Evolutionary conservation across 306 rosid genomes (phyloP).

Genomic region (Arachis stenosperma): DNA sequence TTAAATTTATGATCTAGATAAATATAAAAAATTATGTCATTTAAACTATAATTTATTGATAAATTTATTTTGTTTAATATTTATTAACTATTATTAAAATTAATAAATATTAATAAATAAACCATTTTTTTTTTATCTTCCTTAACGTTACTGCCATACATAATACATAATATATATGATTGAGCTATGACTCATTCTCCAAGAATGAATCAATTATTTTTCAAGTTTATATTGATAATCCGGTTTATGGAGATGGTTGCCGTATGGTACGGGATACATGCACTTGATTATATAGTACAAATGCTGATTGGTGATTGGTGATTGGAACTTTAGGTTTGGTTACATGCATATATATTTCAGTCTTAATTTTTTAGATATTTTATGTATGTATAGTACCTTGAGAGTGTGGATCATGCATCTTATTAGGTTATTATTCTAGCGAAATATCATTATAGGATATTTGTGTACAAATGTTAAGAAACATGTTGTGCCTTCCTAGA

Average conservation of each 20-base stretch:
- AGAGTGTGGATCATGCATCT: background rate
- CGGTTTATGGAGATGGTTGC: background rate
- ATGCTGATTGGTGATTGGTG: constrained; percentile 38
- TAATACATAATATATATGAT: background rate
- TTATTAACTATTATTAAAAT: too few relatives aligned
- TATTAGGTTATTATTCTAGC: background rate
- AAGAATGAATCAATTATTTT: constrained; percentile 4
- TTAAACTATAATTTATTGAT: too few relatives aligned
- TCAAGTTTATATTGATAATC: background rate
- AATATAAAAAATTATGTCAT: too few relatives aligned
- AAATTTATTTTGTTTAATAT: too few relatives aligned
- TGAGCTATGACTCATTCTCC: constrained; percentile 19
- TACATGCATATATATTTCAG: background rate
- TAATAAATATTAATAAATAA: too few relatives aligned
- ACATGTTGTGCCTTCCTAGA: constrained; percentile 30
- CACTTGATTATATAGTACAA: constrained; percentile 1
- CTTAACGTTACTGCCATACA: background rate
- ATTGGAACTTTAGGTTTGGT: constrained; percentile 31
- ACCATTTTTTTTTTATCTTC: too few relatives aligned
- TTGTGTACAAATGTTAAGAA: background rate
- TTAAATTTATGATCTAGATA: too few relatives aligned
- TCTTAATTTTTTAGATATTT: too few relatives aligned
- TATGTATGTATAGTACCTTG: background rate
- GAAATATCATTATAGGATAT: background rate
- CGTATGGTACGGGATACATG: constrained; percentile 26